These are phyloP conservation scores for Rugosomyces carneus DNA, from an alignment of 1,284 basidiomycete species.

Conservation along the genomic window DNA sequence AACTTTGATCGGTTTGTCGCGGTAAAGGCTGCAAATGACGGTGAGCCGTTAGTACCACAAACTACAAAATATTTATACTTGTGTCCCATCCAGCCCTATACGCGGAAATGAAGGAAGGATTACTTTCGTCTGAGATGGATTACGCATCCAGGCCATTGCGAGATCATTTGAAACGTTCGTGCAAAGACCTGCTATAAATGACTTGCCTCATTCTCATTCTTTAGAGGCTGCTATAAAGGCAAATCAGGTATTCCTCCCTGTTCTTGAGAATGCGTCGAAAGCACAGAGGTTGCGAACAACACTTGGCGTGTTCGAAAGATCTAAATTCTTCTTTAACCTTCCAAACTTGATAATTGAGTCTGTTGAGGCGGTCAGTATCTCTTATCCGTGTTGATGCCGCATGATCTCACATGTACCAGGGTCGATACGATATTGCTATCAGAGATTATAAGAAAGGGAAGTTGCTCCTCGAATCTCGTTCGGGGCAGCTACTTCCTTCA, in stretches of 20 bases:
- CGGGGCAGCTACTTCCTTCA: constrained; percentile 74
- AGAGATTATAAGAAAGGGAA: constrained; percentile 98
- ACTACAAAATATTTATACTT: background rate
- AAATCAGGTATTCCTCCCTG: constrained; percentile 93
- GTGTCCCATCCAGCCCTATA: constrained; percentile 61
- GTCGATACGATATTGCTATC: constrained; percentile 89
- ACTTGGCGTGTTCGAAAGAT: constrained; percentile 92
- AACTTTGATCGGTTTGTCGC: constrained; percentile 98
- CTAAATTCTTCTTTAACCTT: constrained; percentile 98
- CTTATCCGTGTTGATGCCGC: constrained; percentile 1
- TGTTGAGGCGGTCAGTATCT: constrained; percentile 59
- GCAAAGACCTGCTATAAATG: background rate
- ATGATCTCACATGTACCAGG: constrained; percentile 38
- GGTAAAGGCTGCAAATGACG: constrained; percentile 94
- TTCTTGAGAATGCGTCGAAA: constrained; percentile 94
- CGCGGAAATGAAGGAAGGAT: constrained; percentile 88
- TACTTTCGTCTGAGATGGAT: constrained; percentile 73
- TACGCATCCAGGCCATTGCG: constrained; percentile 81
- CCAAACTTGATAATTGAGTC: constrained; percentile 89
- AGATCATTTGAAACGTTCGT: constrained; percentile 78
- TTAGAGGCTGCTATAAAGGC: constrained; percentile 84
- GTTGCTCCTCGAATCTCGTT: constrained; percentile 81
- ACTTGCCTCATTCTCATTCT: background rate
- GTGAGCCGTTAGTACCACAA: constrained; percentile 36
- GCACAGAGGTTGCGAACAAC: constrained; percentile 91